Evolutionary conservation across 192 early-diverging fungal genomes (phyloP).

Genomic region (Pilobolus umbonatus): DNA sequence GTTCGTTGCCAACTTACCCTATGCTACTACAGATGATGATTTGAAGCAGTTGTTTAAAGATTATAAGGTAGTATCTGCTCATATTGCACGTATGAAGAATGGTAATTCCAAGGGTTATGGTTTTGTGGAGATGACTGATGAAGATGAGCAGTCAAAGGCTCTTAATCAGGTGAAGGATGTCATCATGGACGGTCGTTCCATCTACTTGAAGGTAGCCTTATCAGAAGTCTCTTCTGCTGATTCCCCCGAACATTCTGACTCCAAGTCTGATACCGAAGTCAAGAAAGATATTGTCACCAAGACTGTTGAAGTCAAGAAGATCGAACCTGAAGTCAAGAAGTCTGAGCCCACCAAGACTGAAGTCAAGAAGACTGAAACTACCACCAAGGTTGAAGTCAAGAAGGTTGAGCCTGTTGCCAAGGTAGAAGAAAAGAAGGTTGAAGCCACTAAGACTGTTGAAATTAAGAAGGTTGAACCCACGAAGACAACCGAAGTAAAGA

Average conservation of each 20-base stretch:
- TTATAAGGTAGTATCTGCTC: conserved; percentile 71
- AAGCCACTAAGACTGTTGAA: too few species aligned
- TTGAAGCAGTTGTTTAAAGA: conserved; percentile 71
- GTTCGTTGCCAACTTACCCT: conserved; percentile 81
- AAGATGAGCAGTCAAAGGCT: conserved; percentile 74
- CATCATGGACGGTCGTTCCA: conserved; percentile 58
- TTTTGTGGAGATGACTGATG: conserved; percentile 79
- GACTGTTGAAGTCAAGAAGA: background rate
- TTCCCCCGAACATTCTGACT: conserved; percentile 24
- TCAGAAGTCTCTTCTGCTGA: too few species aligned
- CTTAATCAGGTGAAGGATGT: conserved; percentile 58
- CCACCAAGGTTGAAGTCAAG: background rate
- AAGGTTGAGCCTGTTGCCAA: background rate
- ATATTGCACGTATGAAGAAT: conserved; percentile 60
- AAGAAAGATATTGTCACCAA: background rate
- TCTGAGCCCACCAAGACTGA: background rate
- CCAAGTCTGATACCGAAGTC: conserved; percentile 15
- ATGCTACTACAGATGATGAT: conserved; percentile 61
- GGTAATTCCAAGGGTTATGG: conserved; percentile 91
- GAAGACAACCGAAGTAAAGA: background rate
- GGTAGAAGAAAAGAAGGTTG: background rate
- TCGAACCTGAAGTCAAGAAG: background rate
- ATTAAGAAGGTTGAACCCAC: background rate
- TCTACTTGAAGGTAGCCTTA: conserved; percentile 61
- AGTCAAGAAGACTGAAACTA: background rate